A percentile compares a stretch with the other conserved stretches of the same genome.
Evolutionary conservation across 352 stramenopile genomes (phyloP).

Genomic region (Globisporangium okanoganense): DNA sequence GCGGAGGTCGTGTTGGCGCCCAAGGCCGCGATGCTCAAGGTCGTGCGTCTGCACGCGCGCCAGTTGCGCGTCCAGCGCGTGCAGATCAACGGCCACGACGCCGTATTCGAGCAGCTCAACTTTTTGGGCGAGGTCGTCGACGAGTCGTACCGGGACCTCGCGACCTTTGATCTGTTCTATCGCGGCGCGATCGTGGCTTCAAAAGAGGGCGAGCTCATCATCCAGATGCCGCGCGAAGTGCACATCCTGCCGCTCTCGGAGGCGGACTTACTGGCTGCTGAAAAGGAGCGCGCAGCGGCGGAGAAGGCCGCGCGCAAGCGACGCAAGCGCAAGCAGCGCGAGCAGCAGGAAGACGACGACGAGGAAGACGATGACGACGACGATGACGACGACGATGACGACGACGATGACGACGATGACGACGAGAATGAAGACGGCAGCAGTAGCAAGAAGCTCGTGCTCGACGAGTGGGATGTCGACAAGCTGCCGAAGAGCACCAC

Average conservation of each 20-base stretch:
- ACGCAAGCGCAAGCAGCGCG: slow-evolving; percentile 12
- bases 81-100: slow-evolving; percentile 46
- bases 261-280: slow-evolving; percentile 8
- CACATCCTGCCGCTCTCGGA: slow-evolving; percentile 45
- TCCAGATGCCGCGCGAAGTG: slow-evolving; percentile 64
- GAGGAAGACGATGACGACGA: slow-evolving; percentile 33
- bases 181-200: slow-evolving; percentile 79
- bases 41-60: slow-evolving; percentile 70
- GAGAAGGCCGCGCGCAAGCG: slow-evolving; percentile 14
- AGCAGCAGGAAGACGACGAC: slow-evolving; percentile 11
- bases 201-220: slow-evolving; percentile 77
- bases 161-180: slow-evolving; percentile 85
- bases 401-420: slow-evolving; percentile 33
- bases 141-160: slow-evolving; percentile 72
- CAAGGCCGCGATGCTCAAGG: slow-evolving; percentile 40
- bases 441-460: slow-evolving; percentile 26
- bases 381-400: slow-evolving; percentile 30
- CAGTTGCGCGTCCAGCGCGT: slow-evolving; percentile 62
- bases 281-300: slow-evolving; percentile 10
- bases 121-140: slow-evolving; percentile 75
- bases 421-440: slow-evolving; percentile 35
- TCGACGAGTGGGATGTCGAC: slow-evolving; percentile 71
- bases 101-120: slow-evolving; percentile 77
- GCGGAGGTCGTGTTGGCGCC: slow-evolving; percentile 73
- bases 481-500: slow-evolving; percentile 64